phyloP scores from a whole-genome alignment of 2,329 filamentous ascomycete genomes.

The Fusarium robinianum region DNA sequence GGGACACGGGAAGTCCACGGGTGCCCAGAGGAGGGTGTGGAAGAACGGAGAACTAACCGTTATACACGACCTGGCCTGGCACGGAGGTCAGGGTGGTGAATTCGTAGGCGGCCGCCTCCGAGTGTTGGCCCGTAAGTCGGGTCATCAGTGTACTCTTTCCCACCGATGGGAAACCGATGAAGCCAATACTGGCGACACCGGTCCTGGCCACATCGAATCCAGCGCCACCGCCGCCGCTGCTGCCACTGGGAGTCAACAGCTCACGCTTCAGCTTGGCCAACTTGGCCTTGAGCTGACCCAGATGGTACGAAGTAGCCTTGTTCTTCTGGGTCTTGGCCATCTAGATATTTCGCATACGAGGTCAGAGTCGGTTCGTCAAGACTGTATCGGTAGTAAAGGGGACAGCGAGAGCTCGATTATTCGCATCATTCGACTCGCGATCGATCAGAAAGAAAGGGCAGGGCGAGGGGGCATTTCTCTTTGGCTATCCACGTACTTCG shows the following conservation, averaged over 20 bases:
- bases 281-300: conserved; percentile 97
- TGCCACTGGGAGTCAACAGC: conserved; percentile 81
- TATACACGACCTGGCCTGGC: conserved; percentile 93
- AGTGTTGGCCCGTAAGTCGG: conserved; percentile 91
- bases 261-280: conserved; percentile 97
- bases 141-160: conserved; percentile 99
- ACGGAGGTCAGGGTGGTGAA: conserved; percentile 98
- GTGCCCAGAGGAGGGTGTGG: conserved; percentile 4
- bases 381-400: too few species aligned
- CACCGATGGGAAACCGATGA: conserved; percentile 97
- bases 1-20: background rate
- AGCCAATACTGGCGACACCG: conserved; percentile 94
- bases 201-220: conserved; percentile 98
- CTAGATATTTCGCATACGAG: conserved; percentile 53
- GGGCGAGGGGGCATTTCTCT: conserved; percentile 16
- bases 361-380: conserved; percentile 25
- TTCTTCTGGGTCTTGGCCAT: conserved; percentile 98
- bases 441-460: conserved; percentile 10
- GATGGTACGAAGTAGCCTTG: conserved; percentile 90
- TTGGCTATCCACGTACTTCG: conserved; percentile 66
- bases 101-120: conserved; percentile 95
- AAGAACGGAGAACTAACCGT: conserved; percentile 57
- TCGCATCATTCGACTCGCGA: conserved; percentile 12
- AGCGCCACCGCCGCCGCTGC: conserved; percentile 75
- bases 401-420: too few species aligned